Base-by-base conservation (phyloP, 257 asterid species). In the Hygrophila difformis region DNA sequence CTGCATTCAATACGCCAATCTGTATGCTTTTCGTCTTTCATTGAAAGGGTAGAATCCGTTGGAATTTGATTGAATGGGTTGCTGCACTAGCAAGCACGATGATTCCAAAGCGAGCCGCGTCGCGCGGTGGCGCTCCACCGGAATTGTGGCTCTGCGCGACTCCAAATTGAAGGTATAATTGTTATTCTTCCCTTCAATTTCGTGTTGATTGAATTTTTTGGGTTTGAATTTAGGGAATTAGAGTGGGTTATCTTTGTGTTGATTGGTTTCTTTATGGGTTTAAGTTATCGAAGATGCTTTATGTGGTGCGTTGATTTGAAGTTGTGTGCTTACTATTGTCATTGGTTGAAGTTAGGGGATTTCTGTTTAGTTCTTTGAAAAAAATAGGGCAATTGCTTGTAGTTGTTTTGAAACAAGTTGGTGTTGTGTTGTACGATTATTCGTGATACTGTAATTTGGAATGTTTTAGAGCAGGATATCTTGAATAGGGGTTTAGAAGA, bases 81-180 rank as follows among this genome's bases (percentile, higher is more conserved):
- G 98, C 57, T 47, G 68, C 66, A 79, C 66, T 39, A 79, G 96
- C 75, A 79, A 85, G 69, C 47, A 36, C 49, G 71, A 49, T 31
- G 93, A 89, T 59, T 82, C 94, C 34, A 71, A 65, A 48, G 88
- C 81, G 5, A 72, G 48, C 68, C 82, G 94, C 57, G 44, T 64
- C 63, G 71, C 78, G 33, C 82, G 98, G 28, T 85, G 98, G 98
- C 88, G 96, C 57, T 79, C 98, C 56, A 89, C 98, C 31, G 98
- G 98, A 52, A 89, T 89, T 34, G 96, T 89, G 17, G 91, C 93
- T 44, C 55, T 85, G 75, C 92, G 98, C 18, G 96, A 89, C 62
- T 73, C 94, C 65, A 89, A 82, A 63, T 71, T 89, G 68, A 89
- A 89, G 94, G 98, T 43, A 60, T 53, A 6, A 3, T 43, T 19